Conservation (phyloP, 805 yeast species). For the Hemisphaericaspora nanyangensis region DNA sequence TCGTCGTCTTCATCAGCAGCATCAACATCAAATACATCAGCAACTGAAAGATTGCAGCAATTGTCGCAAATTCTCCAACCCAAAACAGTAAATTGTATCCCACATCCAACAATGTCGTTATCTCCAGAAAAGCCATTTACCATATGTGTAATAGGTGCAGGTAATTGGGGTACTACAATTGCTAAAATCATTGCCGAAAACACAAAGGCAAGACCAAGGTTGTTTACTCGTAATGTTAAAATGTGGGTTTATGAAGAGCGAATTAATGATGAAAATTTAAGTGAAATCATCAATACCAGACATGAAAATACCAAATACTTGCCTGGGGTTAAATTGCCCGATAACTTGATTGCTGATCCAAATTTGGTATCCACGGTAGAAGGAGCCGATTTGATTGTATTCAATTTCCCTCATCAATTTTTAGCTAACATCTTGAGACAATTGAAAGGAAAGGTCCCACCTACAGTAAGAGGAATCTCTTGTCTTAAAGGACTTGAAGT, state of each 20-base stretch:
- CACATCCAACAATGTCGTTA: conserved; percentile 8
- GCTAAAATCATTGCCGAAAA: conserved; percentile 45
- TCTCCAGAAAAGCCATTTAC: conserved; percentile 25
- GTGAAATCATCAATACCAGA: conserved; percentile 39
- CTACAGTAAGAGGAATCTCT: conserved; percentile 40
- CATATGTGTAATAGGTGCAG: conserved; percentile 42
- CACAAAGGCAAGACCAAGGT: conserved; percentile 34
- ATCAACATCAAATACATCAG: conserved; percentile 5
- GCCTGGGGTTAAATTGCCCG: conserved; percentile 40
- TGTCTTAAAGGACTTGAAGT: conserved; percentile 47
- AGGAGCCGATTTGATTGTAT: conserved; percentile 41
- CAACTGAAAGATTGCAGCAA: conserved; percentile 27
- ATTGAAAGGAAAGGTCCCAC: conserved; percentile 37
- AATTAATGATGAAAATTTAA: conserved; percentile 38
- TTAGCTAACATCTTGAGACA: conserved; percentile 35
- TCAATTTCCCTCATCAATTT: conserved; percentile 46
- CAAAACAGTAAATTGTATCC: not conserved
- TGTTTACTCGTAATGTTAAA: conserved; percentile 35
- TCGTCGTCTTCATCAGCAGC: conserved; percentile 1
- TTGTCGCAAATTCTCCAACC: conserved; percentile 24
- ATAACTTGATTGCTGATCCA: conserved; percentile 39
- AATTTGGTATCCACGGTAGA: conserved; percentile 33
- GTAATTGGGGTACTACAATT: conserved; percentile 48
- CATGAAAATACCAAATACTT: conserved; percentile 44
- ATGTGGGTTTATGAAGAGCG: conserved; percentile 47